Evolutionary conservation across 192 early-diverging fungal species (phyloP), one percentile per base, ranked within the genome.

Genomic region (Coemansia sp.): DNA sequence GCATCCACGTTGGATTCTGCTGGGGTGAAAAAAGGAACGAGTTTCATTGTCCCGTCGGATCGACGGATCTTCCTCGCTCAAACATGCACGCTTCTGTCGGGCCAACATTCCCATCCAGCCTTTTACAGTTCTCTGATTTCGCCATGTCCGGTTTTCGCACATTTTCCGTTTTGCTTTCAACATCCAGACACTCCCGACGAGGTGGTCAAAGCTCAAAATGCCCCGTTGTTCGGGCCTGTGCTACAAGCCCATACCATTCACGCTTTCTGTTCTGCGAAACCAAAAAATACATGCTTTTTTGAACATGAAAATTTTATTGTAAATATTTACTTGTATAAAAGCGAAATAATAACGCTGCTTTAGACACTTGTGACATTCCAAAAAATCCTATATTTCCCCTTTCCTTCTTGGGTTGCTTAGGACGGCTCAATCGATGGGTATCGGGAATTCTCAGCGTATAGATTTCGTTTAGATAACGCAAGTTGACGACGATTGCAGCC

Each of bases 141-240:
- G 3, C 4, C 51, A 54, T 25, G 20, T 25, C 51, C 20, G 7
- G 8, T 25, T 20, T 22, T 14, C 44, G 13, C 44, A 4, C 44
- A 45, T 14, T 45, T 45, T 45, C 44, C 44, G 44, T 14, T 45
- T 32, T 45, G 44, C 13, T 45, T 14, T 45, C 44, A 14, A 14
- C 44, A 14, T 25, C 51, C 20, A 54, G 19, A 22, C 51, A 25
- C 13, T 59, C 39, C 39, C 39, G n/a, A 11, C 11, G 16, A 16
- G 57, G 39, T 59, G 57, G 57, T 41, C 57, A 59, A 22, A 39
- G 57, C 57, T 59, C 57, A 56, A 22, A 56, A 41, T 17, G 38
- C 13, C 14, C 57, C 37, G 57, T 41, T 59, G 17, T 59, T 59
- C 39, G 20, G 20, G 5, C 51, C 44, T 12, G 8, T 9, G n/a